Percentiles rank a stretch among this genome's conserved stretches.
These are phyloP conservation scores for Citrullus amarus DNA, from an alignment of 306 rosid genomes.

Conservation along the genomic window DNA sequence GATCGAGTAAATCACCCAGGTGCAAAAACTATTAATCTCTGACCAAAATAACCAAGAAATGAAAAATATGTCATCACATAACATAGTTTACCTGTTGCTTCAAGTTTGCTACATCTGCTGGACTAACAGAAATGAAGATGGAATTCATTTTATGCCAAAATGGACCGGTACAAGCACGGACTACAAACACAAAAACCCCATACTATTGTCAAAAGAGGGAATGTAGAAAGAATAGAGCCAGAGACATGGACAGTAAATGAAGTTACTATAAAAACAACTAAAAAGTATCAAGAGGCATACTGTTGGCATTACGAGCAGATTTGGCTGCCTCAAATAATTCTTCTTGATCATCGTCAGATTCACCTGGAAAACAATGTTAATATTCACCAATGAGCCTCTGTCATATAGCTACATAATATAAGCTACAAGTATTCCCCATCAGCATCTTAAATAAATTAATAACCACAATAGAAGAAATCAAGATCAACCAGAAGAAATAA, in stretches of 20 bases:
- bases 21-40: conserved; percentile 14
- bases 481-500: background rate
- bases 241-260: background rate
- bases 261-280: background rate
- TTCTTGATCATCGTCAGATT: conserved; percentile 69
- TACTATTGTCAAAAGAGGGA: conserved; percentile 14
- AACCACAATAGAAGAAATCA: background rate
- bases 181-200: conserved; percentile 30
- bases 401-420: background rate
- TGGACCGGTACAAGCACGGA: conserved; percentile 50
- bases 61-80: conserved; percentile 12
- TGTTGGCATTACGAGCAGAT: conserved; percentile 51
- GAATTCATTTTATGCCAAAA: conserved; percentile 76
- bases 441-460: background rate
- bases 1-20: conserved; percentile 20
- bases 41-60: background rate
- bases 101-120: conserved; percentile 59
- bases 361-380: conserved; percentile 47
- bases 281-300: conserved; percentile 41
- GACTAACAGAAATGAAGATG: conserved; percentile 48
- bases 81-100: conserved; percentile 54
- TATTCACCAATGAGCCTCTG: conserved; percentile 10
- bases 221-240: background rate
- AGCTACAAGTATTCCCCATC: background rate
- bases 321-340: conserved; percentile 61